Conservation (phyloP, 169 alveolate genomes). For the Cryptosporidium sp. region DNA sequence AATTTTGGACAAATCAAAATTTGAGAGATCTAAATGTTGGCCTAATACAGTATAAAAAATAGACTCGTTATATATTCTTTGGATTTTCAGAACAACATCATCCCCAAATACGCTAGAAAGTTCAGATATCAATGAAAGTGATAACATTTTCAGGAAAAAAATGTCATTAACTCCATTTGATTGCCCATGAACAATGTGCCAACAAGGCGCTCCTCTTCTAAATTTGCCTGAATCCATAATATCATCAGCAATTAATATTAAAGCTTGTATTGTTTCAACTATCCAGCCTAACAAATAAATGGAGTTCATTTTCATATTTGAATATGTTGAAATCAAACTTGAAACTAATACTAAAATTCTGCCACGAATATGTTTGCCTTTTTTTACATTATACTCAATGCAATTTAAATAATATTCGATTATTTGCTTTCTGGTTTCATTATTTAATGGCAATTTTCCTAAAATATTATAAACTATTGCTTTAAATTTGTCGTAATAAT, state of each 20-base stretch:
- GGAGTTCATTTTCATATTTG: not conserved
- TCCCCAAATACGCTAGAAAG: not conserved
- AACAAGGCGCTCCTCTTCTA: constrained; percentile 8
- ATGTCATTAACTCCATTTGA: constrained; percentile 2
- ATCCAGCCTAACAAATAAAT: not conserved
- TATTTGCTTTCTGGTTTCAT: not conserved
- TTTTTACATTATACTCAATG: not conserved
- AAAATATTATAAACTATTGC: not conserved
- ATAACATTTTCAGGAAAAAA: constrained; percentile 1
- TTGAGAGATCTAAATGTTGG: constrained; percentile 2
- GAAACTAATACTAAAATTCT: not conserved
- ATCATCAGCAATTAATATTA: not conserved
- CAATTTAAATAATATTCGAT: constrained; percentile 2
- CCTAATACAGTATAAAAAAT: constrained; percentile 11
- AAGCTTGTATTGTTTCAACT: constrained; percentile 9
- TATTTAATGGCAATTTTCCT: not conserved
- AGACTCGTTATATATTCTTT: not conserved
- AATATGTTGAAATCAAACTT: not conserved
- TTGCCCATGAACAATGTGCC: not conserved
- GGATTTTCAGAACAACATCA: not conserved
- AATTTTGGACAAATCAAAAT: not conserved
- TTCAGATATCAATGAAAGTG: not conserved
- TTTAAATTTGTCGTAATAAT: not conserved
- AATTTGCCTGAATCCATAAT: not conserved
- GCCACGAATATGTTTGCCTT: constrained; percentile 2